Percentiles rank a stretch among this genome's conserved stretches.
Conservation (phyloP, 305 asterid species). For the Solanum hybrid region DNA sequence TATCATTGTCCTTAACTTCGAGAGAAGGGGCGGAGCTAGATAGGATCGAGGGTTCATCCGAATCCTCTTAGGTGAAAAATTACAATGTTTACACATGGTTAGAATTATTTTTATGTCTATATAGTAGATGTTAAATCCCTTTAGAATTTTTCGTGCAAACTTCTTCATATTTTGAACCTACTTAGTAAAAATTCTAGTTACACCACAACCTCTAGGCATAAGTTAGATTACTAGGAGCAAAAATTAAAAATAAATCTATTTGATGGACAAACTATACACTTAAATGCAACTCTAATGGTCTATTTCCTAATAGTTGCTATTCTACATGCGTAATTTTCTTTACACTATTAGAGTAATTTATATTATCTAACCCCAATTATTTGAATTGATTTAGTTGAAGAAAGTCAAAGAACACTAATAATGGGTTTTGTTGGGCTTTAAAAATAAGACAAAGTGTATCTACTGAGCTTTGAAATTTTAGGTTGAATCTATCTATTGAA, state of each 20-base stretch:
- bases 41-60: no score
- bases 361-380: not conserved
- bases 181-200: not conserved
- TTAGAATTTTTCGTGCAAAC: no score
- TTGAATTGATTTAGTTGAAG: not conserved
- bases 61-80: no score
- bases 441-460: not conserved
- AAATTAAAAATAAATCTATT: not conserved
- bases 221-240: not conserved
- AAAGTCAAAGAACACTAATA: not conserved
- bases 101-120: no score
- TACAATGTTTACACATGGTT: no score
- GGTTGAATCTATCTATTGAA: not conserved
- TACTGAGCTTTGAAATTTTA: not conserved
- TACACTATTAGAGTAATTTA: not conserved
- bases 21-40: no score
- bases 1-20: not conserved
- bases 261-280: not conserved
- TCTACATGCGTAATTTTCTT: not conserved
- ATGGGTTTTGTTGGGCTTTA: not conserved
- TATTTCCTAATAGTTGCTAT: not conserved
- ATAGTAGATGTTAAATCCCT: no score
- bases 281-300: not conserved
- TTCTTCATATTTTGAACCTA: not conserved
- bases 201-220: accelerated